phyloP scores from a whole-genome alignment of 306 rosid genomes.

The Rubus idaeus region DNA sequence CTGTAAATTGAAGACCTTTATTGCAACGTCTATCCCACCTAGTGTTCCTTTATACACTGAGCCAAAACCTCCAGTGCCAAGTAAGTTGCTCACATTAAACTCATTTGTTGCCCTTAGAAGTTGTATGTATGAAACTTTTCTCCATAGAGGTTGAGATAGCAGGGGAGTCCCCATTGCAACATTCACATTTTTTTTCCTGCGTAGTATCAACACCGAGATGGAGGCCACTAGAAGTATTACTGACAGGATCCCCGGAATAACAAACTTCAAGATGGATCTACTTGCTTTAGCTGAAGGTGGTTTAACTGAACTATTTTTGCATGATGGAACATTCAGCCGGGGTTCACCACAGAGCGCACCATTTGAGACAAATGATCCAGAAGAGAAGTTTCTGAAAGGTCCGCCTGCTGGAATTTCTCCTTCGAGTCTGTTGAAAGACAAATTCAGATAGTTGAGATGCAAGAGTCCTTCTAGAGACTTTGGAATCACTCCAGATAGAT shows the following conservation, averaged over 20 bases:
- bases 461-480: neutral
- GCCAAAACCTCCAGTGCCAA: conserved; percentile 27
- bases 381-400: conserved; percentile 19
- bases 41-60: conserved; percentile 21
- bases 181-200: neutral
- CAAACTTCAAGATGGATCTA: neutral
- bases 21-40: conserved; percentile 20
- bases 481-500: neutral
- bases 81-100: conserved; percentile 3
- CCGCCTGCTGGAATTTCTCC: conserved; percentile 33
- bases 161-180: neutral
- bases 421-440: conserved; percentile 17
- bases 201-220: neutral
- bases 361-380: conserved; percentile 33
- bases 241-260: neutral
- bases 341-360: conserved; percentile 29
- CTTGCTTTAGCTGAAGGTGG: neutral
- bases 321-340: conserved; percentile 10
- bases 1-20: conserved; percentile 27
- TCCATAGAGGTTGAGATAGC: conserved; percentile 12
- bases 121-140: conserved; percentile 27
- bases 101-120: conserved; percentile 26
- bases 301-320: neutral
- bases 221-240: neutral
- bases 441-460: neutral